Evolutionary conservation across 208 protist species (phyloP).

Genomic region (Vickermania spadyakhi): DNA sequence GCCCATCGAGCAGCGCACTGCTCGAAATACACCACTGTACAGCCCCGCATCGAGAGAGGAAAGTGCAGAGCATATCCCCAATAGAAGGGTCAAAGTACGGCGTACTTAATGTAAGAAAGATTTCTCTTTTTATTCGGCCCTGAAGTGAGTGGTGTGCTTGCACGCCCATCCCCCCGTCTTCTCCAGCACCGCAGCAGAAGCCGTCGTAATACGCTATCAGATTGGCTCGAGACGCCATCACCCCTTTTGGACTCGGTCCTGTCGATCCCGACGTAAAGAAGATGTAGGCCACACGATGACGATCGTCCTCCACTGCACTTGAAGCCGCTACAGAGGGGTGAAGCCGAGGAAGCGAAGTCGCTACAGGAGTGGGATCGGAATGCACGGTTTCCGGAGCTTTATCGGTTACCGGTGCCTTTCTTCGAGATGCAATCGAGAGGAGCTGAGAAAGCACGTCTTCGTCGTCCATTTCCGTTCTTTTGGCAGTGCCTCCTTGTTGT

Average conservation of each 20-base stretch:
- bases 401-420: no score
- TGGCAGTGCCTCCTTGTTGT: no score
- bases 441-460: no score
- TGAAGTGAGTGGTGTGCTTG: background rate
- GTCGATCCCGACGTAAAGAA: slow-evolving; percentile 59
- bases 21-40: background rate
- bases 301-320: background rate
- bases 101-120: slow-evolving; percentile 35
- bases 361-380: no score
- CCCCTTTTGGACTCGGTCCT: slow-evolving; percentile 33
- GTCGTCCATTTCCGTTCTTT: no score
- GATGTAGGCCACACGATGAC: slow-evolving; percentile 30
- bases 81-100: slow-evolving; percentile 57
- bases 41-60: background rate
- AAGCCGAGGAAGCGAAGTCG: no score
- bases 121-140: background rate
- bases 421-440: no score
- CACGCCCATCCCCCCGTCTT: slow-evolving; percentile 16
- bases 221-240: slow-evolving; percentile 29
- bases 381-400: no score
- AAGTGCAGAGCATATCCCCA: slow-evolving; percentile 18
- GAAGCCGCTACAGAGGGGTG: no score
- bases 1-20: background rate
- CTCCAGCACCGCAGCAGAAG: slow-evolving; percentile 21
- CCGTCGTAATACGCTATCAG: slow-evolving; percentile 23